Evolutionary conservation across 2,329 filamentous ascomycete genomes (phyloP).

Genomic region (Trichoderma sp.): DNA sequence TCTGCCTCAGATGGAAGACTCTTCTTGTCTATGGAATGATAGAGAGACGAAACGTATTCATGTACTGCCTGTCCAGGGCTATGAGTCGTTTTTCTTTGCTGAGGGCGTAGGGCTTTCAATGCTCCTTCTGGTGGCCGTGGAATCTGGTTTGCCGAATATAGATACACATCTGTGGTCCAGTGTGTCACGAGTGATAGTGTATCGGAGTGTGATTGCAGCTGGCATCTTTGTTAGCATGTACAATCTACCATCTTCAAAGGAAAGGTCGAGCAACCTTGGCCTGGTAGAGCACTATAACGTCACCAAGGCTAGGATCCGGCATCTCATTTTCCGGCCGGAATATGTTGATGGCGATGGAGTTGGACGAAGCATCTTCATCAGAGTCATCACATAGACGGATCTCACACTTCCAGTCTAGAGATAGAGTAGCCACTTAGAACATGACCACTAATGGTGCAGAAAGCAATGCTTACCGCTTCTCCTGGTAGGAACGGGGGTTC

Average conservation of each 20-base stretch:
- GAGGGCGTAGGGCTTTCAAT: slow-evolving; percentile 29
- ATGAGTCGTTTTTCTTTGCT: slow-evolving; percentile 24
- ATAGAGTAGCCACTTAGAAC: background rate
- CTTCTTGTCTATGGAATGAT: slow-evolving; percentile 44
- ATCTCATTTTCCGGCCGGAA: slow-evolving; percentile 55
- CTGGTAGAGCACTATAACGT: slow-evolving; percentile 46
- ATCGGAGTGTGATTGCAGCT: slow-evolving; percentile 9
- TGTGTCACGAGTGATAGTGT: slow-evolving; percentile 46
- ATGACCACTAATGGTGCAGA: background rate
- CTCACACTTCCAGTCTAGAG: slow-evolving; percentile 57
- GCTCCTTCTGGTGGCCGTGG: slow-evolving; percentile 39
- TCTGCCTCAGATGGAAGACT: slow-evolving; percentile 42
- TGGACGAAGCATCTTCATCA: slow-evolving; percentile 42
- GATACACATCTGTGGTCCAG: slow-evolving; percentile 41
- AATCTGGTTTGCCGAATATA: slow-evolving; percentile 40
- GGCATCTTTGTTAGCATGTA: background rate
- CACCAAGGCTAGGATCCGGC: slow-evolving; percentile 44
- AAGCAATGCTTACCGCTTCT: slow-evolving; percentile 45
- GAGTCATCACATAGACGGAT: slow-evolving; percentile 61
- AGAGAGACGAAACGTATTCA: slow-evolving; percentile 49
- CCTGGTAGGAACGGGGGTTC: slow-evolving; percentile 49
- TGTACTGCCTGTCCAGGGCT: slow-evolving; percentile 33
- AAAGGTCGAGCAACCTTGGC: slow-evolving; percentile 48
- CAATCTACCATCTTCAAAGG: background rate
- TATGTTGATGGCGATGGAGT: slow-evolving; percentile 51